phyloP scores from a whole-genome alignment of 495 filamentous ascomycete species.

The Apodospora peruviana region DNA sequence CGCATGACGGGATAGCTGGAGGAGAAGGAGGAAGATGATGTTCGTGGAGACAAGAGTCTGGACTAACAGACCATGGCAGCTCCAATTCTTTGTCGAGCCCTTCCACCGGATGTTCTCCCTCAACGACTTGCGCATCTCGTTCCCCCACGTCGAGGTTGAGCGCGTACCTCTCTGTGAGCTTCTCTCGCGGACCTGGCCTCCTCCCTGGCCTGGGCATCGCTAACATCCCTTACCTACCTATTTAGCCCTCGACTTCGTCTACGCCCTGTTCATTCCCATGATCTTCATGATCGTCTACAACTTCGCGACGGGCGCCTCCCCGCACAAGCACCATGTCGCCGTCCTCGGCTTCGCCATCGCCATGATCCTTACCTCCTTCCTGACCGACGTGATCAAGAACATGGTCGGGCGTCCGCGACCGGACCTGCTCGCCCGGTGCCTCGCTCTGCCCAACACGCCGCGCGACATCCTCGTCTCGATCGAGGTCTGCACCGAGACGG shows the following conservation, averaged over 20 bases:
- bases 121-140: conserved; percentile 76
- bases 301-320: conserved; percentile 48
- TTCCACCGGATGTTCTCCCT: conserved; percentile 86
- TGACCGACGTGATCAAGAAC: conserved; percentile 93
- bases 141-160: conserved; percentile 79
- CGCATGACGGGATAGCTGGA: background rate
- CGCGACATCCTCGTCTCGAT: conserved; percentile 62
- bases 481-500: conserved; percentile 73
- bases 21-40: background rate
- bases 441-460: conserved; percentile 60
- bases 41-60: too few relatives aligned
- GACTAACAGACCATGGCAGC: conserved; percentile 31
- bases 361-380: conserved; percentile 68
- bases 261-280: conserved; percentile 67
- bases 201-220: background rate
- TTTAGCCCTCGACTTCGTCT: conserved; percentile 68
- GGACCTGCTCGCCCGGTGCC: conserved; percentile 84
- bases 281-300: conserved; percentile 61
- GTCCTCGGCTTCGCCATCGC: conserved; percentile 73
- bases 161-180: conserved; percentile 71
- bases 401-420: conserved; percentile 84
- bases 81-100: conserved; percentile 68
- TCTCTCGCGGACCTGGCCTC: background rate
- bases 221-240: background rate
- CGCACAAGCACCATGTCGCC: conserved; percentile 82